Conservation (phyloP, 108 stramenopile genomes). For the Nitzschia putrida region DNA sequence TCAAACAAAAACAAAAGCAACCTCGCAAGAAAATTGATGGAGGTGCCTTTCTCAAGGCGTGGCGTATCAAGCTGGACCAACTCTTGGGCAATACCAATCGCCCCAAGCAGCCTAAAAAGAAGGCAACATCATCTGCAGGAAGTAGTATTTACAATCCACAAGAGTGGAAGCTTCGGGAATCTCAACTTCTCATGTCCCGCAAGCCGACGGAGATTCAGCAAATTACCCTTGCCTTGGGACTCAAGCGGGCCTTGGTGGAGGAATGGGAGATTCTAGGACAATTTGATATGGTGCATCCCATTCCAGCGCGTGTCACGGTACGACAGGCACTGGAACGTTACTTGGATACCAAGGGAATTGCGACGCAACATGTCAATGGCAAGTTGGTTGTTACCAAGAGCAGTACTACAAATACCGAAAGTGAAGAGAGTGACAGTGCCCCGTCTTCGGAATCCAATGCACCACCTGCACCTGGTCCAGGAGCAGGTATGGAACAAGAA, state of each 20-base stretch:
- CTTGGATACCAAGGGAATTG: conserved; percentile 27
- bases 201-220: neutral
- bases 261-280: conserved; percentile 79
- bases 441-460: neutral
- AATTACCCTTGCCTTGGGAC: conserved; percentile 53
- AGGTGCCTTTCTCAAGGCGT: conserved; percentile 33
- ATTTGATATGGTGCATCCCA: conserved; percentile 60
- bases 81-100: conserved; percentile 1
- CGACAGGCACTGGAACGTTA: conserved; percentile 55
- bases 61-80: conserved; percentile 33
- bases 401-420: neutral
- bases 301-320: conserved; percentile 56
- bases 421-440: neutral
- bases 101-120: neutral
- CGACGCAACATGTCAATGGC: neutral
- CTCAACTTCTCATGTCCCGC: neutral
- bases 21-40: conserved; percentile 19
- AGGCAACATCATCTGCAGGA: neutral
- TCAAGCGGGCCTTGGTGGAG: conserved; percentile 75
- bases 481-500: conserved; percentile 24
- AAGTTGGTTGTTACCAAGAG: neutral
- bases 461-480: no score
- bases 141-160: neutral
- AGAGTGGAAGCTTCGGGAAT: neutral
- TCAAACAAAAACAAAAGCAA: conserved; percentile 14